These are phyloP conservation scores for Bipolaris victoriae DNA, from an alignment of 2,329 filamentous ascomycete species.

Conservation along the genomic window DNA sequence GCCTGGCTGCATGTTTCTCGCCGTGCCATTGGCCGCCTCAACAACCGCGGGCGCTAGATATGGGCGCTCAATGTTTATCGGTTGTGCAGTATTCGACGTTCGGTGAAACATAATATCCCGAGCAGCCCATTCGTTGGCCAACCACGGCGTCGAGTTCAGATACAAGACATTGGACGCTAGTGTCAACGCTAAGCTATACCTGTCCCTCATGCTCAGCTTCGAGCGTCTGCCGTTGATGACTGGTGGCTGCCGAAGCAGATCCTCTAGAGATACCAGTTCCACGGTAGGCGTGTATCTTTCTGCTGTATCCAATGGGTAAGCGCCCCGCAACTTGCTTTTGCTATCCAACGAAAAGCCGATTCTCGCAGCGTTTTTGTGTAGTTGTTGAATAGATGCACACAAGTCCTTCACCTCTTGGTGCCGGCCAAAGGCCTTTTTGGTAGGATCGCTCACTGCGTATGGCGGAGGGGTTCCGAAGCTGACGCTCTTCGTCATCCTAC, in stretches of 20 bases:
- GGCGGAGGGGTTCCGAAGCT: constrained; percentile 45
- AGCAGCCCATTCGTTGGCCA: constrained; percentile 42
- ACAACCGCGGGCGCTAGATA: constrained; percentile 33
- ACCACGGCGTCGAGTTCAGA: constrained; percentile 47
- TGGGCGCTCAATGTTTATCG: constrained; percentile 42
- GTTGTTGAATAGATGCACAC: constrained; percentile 42
- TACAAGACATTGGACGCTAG: constrained; percentile 46
- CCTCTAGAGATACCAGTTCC: constrained; percentile 41
- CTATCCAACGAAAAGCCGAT: constrained; percentile 45
- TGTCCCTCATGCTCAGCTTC: constrained; percentile 45
- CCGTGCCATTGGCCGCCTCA: constrained; percentile 12
- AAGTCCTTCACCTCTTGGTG: constrained; percentile 45
- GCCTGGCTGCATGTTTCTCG: constrained; percentile 14
- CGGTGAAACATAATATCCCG: constrained; percentile 45
- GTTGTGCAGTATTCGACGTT: constrained; percentile 20
- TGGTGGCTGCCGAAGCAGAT: constrained; percentile 36
- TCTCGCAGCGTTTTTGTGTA: constrained; percentile 31
- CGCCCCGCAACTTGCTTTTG: constrained; percentile 40
- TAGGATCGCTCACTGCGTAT: constrained; percentile 38
- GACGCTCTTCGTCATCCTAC: constrained; percentile 40
- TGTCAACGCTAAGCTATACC: constrained; percentile 45
- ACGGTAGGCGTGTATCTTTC: constrained; percentile 19
- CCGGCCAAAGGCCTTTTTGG: constrained; percentile 8
- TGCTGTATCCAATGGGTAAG: constrained; percentile 28
- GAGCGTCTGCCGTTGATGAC: constrained; percentile 32